Percentiles rank a stretch among this genome's conserved stretches.
Evolutionary conservation across 768 basidiomycete species (phyloP).

Genomic region (Termitomyces sp.): DNA sequence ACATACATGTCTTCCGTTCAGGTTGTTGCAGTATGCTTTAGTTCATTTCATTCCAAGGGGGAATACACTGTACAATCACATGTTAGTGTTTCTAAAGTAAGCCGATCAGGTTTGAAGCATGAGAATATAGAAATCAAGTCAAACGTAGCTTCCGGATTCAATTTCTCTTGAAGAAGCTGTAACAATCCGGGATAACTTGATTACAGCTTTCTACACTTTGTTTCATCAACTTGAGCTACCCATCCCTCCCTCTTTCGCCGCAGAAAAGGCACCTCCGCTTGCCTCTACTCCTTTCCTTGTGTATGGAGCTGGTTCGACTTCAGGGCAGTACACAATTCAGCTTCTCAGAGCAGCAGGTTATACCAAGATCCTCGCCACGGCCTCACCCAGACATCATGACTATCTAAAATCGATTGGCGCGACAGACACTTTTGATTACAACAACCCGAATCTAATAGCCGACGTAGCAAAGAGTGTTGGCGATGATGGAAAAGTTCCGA

Average conservation of each 20-base stretch:
- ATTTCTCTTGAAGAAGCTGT: constrained; percentile 31
- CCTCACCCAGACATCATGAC: constrained; percentile 22
- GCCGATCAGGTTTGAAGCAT: neutral
- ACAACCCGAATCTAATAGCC: constrained; percentile 18
- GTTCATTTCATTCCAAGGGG: constrained; percentile 7
- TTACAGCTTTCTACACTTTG: constrained; percentile 32
- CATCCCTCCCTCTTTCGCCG: constrained; percentile 20
- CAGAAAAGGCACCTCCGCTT: constrained; percentile 15
- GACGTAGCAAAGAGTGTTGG: constrained; percentile 23
- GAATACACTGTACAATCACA: constrained; percentile 15
- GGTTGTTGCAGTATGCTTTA: constrained; percentile 14
- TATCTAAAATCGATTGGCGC: constrained; percentile 27
- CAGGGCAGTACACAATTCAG: constrained; percentile 29
- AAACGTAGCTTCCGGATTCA: constrained; percentile 32
- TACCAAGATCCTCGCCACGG: constrained; percentile 30
- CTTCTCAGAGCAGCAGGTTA: constrained; percentile 32
- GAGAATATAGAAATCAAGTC: neutral
- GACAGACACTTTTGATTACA: constrained; percentile 29
- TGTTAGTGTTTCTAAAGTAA: constrained; percentile 26
- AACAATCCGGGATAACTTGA: constrained; percentile 35
- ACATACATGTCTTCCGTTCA: neutral
- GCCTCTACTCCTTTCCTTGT: constrained; percentile 29
- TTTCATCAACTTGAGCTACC: constrained; percentile 30
- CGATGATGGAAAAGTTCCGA: constrained; percentile 18
- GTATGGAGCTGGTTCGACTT: constrained; percentile 34